Base-by-base conservation (phyloP, 345 rosid species). In the Tarenaya hassleriana region DNA sequence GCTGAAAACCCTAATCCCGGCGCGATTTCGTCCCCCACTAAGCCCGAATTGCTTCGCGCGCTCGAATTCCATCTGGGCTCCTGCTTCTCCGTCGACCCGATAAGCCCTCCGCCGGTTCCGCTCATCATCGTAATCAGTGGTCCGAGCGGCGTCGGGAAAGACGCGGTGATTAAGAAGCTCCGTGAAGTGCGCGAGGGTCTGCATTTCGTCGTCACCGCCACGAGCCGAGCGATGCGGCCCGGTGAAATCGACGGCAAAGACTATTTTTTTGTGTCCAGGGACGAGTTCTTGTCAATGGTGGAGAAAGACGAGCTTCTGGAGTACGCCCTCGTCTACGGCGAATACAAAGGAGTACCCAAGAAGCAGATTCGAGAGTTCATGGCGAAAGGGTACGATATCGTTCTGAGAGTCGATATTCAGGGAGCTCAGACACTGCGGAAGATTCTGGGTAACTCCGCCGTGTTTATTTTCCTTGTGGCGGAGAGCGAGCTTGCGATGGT, bases 121-220 rank as follows among this genome's bases (percentile, higher is more conserved):
- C 41, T 87, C 61, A 47, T 91, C 50, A 68, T 87, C 21, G 96
- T 91, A 3, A 77, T 91, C 16, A 78, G 92, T 19, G 96, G 98
- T 7, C 95, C 98, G 0, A 87, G 96, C 39, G 95, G 98, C 16
- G 98, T 84, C 0, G 98, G 98, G 10, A 91, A 91, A 70, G 98
- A 91, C 47, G 84, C 98, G 2, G 84, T 91, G 38, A 87, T 91
- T 60, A 79, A 55, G 13, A 76, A 73, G 37, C 76, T 91, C 49
- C 70, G 77, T 41, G 85, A 91, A 48, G 64, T 55, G 0, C 69
- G 95, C 4, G 46, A 73, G 13, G 67, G 72, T 35, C 70, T 87
- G 21, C 96, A 82, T 56, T 91, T 87, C 44, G 95, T 84, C 9
- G 98, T 91, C 8, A 91, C 98, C 3, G 95, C 96, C 0, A 84